Evolutionary conservation across 257 asterid genomes (phyloP), one percentile per base, ranked within the genome.

Genomic region (Rhazya stricta): DNA sequence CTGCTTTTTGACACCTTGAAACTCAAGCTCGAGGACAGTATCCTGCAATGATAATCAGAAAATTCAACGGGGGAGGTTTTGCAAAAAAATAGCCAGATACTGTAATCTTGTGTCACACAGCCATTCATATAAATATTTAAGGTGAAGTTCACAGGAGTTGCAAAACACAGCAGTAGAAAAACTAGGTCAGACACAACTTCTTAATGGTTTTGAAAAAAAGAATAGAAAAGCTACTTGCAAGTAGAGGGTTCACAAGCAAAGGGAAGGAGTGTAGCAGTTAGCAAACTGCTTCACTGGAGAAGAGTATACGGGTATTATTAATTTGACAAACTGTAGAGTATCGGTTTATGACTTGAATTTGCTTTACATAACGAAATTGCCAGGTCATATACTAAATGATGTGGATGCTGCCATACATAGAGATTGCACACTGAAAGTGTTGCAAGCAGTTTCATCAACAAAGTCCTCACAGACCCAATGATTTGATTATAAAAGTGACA

Each of bases 11-110:
- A 95, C 96, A 21, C 99, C 99, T 81, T 95, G 99, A 84, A 95
- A 95, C 88, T 95, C 99, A 62, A 95, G 98, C 90, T 92, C 99
- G 78, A 95, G 92, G 79, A 95, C 99, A 69, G 93, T 95, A 77
- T 95, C 99, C 99, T 95, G 94, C 83, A 84, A 50, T 79, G 41
- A 73, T 43, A 69, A 74, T 32, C n/a, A n/a, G 74, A 77, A 83
- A 68, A 75, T 12, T 16, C 13, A n/a, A 46, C 5, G 10, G 32
- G 18, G 41, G 30, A 32, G 6, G 0, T 46, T 50, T 34, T 1
- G 21, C 5, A 48, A 34, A 16, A 46, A 5, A 67, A 39, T 50
- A 45, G 36, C 41, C 2, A 15, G 50, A 9, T 21, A 10, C 4
- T n/a, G n/a, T 21, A 32, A 23, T 32, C 25, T 32, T 66, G 30